Evolutionary conservation across 371 early-diverging fungal genomes (phyloP).

Genomic region (Mucor piriformis): DNA sequence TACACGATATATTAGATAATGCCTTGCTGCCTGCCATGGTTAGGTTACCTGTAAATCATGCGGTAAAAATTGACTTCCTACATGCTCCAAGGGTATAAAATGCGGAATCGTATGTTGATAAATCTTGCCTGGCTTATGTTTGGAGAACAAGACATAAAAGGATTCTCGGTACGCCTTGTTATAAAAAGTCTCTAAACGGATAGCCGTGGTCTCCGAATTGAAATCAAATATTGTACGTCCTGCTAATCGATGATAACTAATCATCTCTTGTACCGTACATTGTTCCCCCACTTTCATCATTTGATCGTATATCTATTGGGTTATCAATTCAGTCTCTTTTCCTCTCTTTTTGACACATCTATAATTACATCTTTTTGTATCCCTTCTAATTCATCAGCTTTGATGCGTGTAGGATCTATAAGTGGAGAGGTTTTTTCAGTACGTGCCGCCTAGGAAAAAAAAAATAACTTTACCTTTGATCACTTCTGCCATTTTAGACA

Average conservation of each 20-base stretch:
- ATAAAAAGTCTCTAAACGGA: conserved; percentile 53
- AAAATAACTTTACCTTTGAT: conserved; percentile 28
- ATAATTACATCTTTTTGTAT: conserved; percentile 33
- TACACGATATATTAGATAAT: conserved; percentile 2
- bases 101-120: conserved; percentile 34
- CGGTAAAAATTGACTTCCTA: conserved; percentile 27
- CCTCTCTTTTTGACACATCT: too few species aligned
- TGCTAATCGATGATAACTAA: conserved; percentile 40
- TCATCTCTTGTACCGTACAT: conserved; percentile 35
- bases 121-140: neutral
- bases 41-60: conserved; percentile 29
- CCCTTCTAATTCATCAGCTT: conserved; percentile 24
- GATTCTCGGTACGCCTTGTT: conserved; percentile 36
- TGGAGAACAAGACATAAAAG: conserved; percentile 30
- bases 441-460: too few species aligned
- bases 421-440: neutral
- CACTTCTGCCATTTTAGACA: conserved; percentile 25
- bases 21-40: too few species aligned
- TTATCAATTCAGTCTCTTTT: too few species aligned
- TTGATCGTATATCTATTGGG: conserved; percentile 31
- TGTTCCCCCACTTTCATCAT: conserved; percentile 27
- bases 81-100: conserved; percentile 34
- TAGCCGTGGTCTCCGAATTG: conserved; percentile 20
- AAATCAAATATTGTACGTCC: conserved; percentile 37
- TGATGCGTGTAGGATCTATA: conserved; percentile 35